A percentile compares a stretch with the other conserved stretches of the same genome.
phyloP scores from a whole-genome alignment of 208 protist genomes.

The Acanthamoeba royreba region DNA sequence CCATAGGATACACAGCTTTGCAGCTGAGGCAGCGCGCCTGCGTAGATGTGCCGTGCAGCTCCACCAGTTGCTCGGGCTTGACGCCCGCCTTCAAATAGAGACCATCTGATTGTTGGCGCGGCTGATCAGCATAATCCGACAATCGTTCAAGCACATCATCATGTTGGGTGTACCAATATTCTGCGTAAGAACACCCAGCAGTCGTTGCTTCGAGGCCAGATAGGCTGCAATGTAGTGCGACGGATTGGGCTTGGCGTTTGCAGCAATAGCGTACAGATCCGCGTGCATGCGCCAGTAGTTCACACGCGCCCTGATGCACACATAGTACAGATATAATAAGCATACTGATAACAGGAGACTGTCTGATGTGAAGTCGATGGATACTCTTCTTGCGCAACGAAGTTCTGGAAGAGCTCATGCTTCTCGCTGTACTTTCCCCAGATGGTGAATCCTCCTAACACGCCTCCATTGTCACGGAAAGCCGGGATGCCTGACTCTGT shows the following conservation, averaged over 20 bases:
- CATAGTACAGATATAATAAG: too few relatives aligned
- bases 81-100: background rate
- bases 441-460: constrained; percentile 26
- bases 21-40: background rate
- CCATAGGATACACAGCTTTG: background rate
- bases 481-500: constrained; percentile 27
- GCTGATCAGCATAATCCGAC: too few relatives aligned
- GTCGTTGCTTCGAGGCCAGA: background rate
- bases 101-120: too few relatives aligned
- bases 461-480: background rate
- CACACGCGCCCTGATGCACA: background rate
- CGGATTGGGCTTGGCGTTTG: background rate
- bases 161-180: background rate
- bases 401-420: constrained; percentile 44
- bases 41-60: background rate
- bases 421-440: constrained; percentile 47
- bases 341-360: too few relatives aligned
- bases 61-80: background rate
- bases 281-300: constrained; percentile 38
- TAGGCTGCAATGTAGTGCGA: constrained; percentile 30
- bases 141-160: too few relatives aligned
- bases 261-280: background rate
- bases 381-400: background rate
- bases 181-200: constrained; percentile 25
- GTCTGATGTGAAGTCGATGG: background rate